Base-by-base conservation (phyloP, 768 basidiomycete genomes). In the Chiua virens region DNA sequence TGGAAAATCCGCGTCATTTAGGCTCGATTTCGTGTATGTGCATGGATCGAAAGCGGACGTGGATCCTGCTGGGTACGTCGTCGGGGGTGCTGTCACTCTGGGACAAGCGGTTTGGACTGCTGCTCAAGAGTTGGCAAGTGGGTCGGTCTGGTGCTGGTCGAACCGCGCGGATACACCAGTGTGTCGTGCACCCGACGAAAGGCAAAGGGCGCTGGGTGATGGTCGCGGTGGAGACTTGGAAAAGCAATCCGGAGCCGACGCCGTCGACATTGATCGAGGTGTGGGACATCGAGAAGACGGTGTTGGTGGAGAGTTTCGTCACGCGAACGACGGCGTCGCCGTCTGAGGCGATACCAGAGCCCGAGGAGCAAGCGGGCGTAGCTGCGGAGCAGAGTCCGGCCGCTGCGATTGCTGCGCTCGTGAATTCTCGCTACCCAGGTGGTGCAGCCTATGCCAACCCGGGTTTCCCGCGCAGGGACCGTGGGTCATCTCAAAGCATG, bases 31-130 rank as follows among this genome's bases (percentile, higher is more conserved):
- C 92, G 0, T 80, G 84, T 36, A 67, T 96, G 50, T 96, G 92
- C 58, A 68, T 93, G 41, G 94, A 96, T 65, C 82, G 83, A 30
- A 90, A 87, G 62, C 83, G 80, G 22, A 81, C 89, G 6, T 98
- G 96, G 96, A 76, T 96, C 22, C 75, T 97, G 13, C 85, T 89
- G 17, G 96, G 92, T 3, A 97, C 96, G 1, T 82, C 87, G 3
- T 82, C 80, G 2, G 97, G 96, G 6, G 82, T 87, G 14, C 72
- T 98, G 13, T 85, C 89, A 0, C 76, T 99, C 3, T 99, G 95
- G 94, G 97, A 99, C 71, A 83, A 92, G 38, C 87, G 96, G 10
- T 99, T 98, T 58, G 94, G 95, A 1, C 74, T 98, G 18, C 73
- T 88, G 5, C 75, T 98, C 56, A 89, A 89, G 66, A 90, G 85